Percentiles rank a stretch among this genome's conserved stretches.
Conservation (phyloP, 495 filamentous ascomycete genomes). For the Aspergillus incahuasiensis region DNA sequence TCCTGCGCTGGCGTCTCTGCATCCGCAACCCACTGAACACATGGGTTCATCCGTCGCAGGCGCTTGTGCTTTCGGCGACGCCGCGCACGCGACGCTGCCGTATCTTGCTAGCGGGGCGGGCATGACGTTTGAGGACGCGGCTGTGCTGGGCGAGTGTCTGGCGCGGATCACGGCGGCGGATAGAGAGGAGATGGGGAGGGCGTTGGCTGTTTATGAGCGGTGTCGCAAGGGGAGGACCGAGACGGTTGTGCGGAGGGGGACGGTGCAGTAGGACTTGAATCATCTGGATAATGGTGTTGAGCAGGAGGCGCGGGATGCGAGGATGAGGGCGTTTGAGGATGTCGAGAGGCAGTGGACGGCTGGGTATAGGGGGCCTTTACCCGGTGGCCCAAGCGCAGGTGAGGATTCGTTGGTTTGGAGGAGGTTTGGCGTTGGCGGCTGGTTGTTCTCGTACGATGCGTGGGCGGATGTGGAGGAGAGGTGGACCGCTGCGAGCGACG, state of each 20-base stretch:
- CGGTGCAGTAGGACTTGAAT: slow-evolving; percentile 43
- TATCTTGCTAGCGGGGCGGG: slow-evolving; percentile 48
- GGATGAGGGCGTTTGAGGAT: slow-evolving; percentile 22
- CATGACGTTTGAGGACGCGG: slow-evolving; percentile 44
- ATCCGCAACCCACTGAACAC: slow-evolving; percentile 46
- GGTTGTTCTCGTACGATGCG: slow-evolving; percentile 8
- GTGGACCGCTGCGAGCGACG: background rate
- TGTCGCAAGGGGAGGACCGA: slow-evolving; percentile 40
- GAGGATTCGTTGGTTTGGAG: background rate
- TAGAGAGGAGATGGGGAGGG: slow-evolving; percentile 32
- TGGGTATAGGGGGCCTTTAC: background rate
- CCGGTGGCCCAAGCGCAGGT: background rate
- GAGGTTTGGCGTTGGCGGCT: slow-evolving; percentile 4
- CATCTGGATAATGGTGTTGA: slow-evolving; percentile 44
- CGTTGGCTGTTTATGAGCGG: slow-evolving; percentile 36
- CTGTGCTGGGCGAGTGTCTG: slow-evolving; percentile 44
- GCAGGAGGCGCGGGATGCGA: slow-evolving; percentile 39
- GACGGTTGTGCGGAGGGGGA: slow-evolving; percentile 37
- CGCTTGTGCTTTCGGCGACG: slow-evolving; percentile 57
- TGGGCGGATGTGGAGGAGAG: slow-evolving; percentile 4
- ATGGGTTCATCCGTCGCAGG: slow-evolving; percentile 50
- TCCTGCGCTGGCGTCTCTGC: slow-evolving; percentile 61
- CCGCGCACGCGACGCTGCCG: slow-evolving; percentile 60
- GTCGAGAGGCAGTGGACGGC: slow-evolving; percentile 3
- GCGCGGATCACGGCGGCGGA: slow-evolving; percentile 22